Base-by-base conservation (phyloP, 1,284 basidiomycete species). In the Rhodofomes roseus region DNA sequence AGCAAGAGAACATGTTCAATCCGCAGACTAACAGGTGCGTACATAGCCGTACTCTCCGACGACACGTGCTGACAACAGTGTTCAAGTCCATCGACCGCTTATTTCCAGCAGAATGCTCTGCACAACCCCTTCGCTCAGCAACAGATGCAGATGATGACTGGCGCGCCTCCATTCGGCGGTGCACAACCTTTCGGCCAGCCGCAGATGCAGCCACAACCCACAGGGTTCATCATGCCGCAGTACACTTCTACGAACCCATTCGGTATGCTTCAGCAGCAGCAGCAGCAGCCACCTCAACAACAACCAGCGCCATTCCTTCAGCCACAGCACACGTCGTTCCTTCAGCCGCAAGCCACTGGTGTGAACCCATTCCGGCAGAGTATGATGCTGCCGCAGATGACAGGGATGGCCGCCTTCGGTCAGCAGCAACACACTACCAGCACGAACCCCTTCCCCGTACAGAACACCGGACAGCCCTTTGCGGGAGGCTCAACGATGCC, bases 111-210 rank as follows among this genome's bases (percentile, higher is more conserved):
- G 62, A 85, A 85, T 67, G 77, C 79, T 1, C 74, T 74, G n/a
- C 79, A 84, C 63, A 96, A 96, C 71, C 94, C 95, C 0, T 96
- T 96, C 76, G 72, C 82, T 55, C 83, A 84, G 59, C 78, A 76
- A 58, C 83, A 85, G 60, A 78, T 75, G 59, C 83, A 85, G 65
- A 81, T 83, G 79, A 79, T 80, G 61, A 89, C 87, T 1, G 88
- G 88, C 4, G 69, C 64, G 11, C 67, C 68, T 11, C 11, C 31
- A 20, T 67, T 72, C 31, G 69, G 63, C 1, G 68, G 62, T 2
- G 87, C 70, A 63, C 83, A 54, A 66, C 65, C 72, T 22, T 74
- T 74, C 56, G 66, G 73, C 8, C 69, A 68, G 55, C 60, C 64
- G 18, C 61, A 58, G 44, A 56, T 67, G 48, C 65, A 67, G 57